Percentiles rank a stretch among this genome's conserved stretches.
These are phyloP conservation scores for Baorangia bicolor DNA, from an alignment of 768 basidiomycete genomes.

Conservation along the genomic window DNA sequence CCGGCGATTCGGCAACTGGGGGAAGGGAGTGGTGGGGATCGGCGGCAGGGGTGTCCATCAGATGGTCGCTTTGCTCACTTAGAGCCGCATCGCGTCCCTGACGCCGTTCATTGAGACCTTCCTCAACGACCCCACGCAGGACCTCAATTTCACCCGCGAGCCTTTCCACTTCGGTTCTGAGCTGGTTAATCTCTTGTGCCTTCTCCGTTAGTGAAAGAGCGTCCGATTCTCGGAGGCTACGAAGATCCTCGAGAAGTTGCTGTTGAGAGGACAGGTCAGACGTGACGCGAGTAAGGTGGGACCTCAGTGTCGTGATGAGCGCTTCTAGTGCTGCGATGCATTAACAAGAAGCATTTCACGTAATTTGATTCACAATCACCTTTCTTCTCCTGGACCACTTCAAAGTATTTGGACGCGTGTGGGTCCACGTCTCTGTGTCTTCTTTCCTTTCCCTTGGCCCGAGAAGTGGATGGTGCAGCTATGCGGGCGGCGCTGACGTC, in stretches of 20 bases:
- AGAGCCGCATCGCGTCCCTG: slow-evolving; percentile 44
- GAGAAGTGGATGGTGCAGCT: slow-evolving; percentile 20
- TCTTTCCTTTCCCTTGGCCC: slow-evolving; percentile 30
- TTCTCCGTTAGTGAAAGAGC: slow-evolving; percentile 56
- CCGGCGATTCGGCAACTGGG: slow-evolving; percentile 4
- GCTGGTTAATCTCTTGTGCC: slow-evolving; percentile 60
- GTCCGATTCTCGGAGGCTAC: slow-evolving; percentile 62
- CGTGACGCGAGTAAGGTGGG: slow-evolving; percentile 76
- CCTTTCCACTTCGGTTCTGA: slow-evolving; percentile 75
- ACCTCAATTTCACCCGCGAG: slow-evolving; percentile 85
- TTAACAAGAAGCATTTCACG: slow-evolving; percentile 5
- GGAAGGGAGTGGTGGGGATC: not conserved
- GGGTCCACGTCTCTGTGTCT: slow-evolving; percentile 37
- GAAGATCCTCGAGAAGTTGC: slow-evolving; percentile 63
- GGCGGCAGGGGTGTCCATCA: not conserved
- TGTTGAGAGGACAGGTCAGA: slow-evolving; percentile 78
- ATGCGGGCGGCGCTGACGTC: slow-evolving; percentile 20
- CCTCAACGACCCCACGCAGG: slow-evolving; percentile 82
- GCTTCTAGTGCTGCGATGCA: slow-evolving; percentile 68
- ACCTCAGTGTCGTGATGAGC: slow-evolving; percentile 67
- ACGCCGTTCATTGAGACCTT: slow-evolving; percentile 75
- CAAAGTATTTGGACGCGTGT: slow-evolving; percentile 56
- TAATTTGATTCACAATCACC: slow-evolving; percentile 46
- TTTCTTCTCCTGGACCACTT: slow-evolving; percentile 87
- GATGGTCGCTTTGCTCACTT: slow-evolving; percentile 5